phyloP scores from a whole-genome alignment of 768 basidiomycete genomes.

The Pleurotus eryngii region DNA sequence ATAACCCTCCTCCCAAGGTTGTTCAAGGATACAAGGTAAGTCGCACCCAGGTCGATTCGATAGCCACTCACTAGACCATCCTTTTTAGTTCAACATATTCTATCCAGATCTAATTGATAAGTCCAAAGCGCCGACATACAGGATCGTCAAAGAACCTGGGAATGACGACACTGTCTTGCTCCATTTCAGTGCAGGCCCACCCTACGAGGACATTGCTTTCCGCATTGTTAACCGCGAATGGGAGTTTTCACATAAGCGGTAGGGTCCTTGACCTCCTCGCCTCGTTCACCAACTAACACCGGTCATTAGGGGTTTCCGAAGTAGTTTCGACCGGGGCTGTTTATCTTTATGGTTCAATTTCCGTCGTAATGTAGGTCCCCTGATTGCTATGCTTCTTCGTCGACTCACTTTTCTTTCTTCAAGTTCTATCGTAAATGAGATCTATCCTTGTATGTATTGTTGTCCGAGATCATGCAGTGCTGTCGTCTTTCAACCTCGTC shows the following conservation, averaged over 20 bases:
- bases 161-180: conserved; percentile 94
- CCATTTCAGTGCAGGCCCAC: conserved; percentile 94
- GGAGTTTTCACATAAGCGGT: conserved; percentile 98
- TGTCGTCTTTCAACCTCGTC: not conserved
- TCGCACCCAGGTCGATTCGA: not conserved
- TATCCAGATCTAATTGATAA: conserved; percentile 99
- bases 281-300: not conserved
- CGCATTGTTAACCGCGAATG: conserved; percentile 96
- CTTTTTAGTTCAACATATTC: conserved; percentile 84
- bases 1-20: conserved; percentile 98
- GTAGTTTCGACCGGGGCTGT: conserved; percentile 96
- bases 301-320: conserved; percentile 79
- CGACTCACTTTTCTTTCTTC: not conserved
- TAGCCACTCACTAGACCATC: not conserved
- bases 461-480: not conserved
- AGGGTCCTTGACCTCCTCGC: conserved; percentile 12
- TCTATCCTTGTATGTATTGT: not conserved
- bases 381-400: conserved; percentile 4
- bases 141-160: conserved; percentile 88
- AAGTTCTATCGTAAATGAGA: conserved; percentile 8
- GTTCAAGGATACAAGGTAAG: conserved; percentile 96
- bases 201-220: conserved; percentile 99
- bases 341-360: conserved; percentile 96
- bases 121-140: conserved; percentile 94
- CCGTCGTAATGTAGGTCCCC: conserved; percentile 75